phyloP scores from a whole-genome alignment of 1,139 yeast genomes.

The Kodamaea sp. region DNA sequence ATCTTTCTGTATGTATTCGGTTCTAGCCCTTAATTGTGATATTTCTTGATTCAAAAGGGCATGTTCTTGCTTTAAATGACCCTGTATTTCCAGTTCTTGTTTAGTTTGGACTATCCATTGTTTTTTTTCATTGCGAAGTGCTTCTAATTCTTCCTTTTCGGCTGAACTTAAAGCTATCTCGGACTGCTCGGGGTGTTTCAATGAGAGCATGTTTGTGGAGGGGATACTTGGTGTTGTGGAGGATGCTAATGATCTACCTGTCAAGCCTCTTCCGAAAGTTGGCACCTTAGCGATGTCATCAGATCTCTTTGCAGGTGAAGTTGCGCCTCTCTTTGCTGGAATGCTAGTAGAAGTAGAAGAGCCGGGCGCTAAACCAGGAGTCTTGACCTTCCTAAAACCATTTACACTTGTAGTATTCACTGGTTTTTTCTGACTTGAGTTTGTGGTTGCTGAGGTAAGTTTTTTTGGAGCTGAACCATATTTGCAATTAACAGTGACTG shows the following conservation, averaged over 20 bases:
- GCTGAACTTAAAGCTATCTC: slow-evolving; percentile 12
- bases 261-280: slow-evolving; percentile 34
- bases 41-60: slow-evolving; percentile 40
- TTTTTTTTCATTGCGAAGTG: slow-evolving; percentile 49
- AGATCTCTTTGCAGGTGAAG: slow-evolving; percentile 58
- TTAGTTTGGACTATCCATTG: slow-evolving; percentile 49
- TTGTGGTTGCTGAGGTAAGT: neutral
- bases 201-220: slow-evolving; percentile 10
- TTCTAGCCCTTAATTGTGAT: slow-evolving; percentile 26
- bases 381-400: no score
- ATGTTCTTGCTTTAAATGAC: slow-evolving; percentile 44
- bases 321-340: slow-evolving; percentile 63
- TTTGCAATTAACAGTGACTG: slow-evolving; percentile 51
- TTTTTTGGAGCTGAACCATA: slow-evolving; percentile 9
- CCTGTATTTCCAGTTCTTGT: slow-evolving; percentile 33
- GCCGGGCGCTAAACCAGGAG: no score
- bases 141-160: slow-evolving; percentile 49
- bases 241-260: slow-evolving; percentile 35
- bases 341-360: slow-evolving; percentile 23
- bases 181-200: slow-evolving; percentile 12
- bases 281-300: slow-evolving; percentile 27
- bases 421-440: no score
- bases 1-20: slow-evolving; percentile 44
- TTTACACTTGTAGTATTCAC: no score
- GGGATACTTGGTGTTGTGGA: slow-evolving; percentile 15